These are phyloP conservation scores for Metschnikowia proteae DNA, from an alignment of 805 yeast genomes.

Conservation along the genomic window DNA sequence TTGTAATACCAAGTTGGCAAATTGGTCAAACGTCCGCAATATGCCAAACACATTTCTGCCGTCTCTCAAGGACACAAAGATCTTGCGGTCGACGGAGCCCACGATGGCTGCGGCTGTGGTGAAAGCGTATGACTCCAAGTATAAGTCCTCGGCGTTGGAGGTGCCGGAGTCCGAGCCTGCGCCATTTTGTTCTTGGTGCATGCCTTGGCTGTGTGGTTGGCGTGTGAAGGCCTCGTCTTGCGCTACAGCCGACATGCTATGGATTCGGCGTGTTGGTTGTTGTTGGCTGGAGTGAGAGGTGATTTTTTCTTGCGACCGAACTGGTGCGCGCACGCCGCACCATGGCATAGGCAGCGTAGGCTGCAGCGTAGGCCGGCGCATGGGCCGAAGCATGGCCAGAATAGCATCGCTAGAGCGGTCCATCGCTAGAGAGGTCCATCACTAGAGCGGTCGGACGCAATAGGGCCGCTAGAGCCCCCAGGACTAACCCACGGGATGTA, in stretches of 20 bases:
- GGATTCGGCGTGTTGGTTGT: neutral
- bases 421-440: too few species aligned
- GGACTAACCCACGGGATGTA: too few species aligned
- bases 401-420: too few species aligned
- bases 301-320: neutral
- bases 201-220: slow-evolving; percentile 1
- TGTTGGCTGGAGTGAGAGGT: slow-evolving; percentile 1
- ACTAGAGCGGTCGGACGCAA: too few species aligned
- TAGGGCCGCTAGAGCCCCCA: too few species aligned
- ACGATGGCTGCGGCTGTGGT: slow-evolving; percentile 89
- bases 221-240: slow-evolving; percentile 6
- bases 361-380: too few species aligned
- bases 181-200: slow-evolving; percentile 2
- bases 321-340: slow-evolving; percentile 2
- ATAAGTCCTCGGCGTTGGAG: slow-evolving; percentile 51
- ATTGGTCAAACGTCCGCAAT: slow-evolving; percentile 92
- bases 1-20: slow-evolving; percentile 87
- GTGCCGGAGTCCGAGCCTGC: slow-evolving; percentile 11
- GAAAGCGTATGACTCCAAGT: slow-evolving; percentile 75
- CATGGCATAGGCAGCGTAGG: too few species aligned
- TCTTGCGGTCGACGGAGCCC: slow-evolving; percentile 78
- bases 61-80: slow-evolving; percentile 82
- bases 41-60: slow-evolving; percentile 87
- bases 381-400: too few species aligned
- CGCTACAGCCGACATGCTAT: slow-evolving; percentile 11